A percentile compares a stretch with the other conserved stretches of the same genome.
Evolutionary conservation across 225 moss, liverwort and hornwort genomes (phyloP).

Genomic region (Straminergon stramineum): DNA sequence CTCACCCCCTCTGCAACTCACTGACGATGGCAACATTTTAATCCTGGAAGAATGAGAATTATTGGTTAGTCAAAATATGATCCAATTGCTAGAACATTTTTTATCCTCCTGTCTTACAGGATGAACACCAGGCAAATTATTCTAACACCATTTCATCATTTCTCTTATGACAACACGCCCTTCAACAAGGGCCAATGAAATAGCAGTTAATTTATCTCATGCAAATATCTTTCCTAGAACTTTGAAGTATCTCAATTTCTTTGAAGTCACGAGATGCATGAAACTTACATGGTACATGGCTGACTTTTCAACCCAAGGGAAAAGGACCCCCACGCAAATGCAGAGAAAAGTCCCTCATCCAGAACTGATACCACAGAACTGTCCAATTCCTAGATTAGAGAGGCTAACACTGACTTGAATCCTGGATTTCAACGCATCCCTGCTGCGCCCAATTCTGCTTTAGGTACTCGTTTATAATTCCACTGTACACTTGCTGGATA

Average conservation of each 20-base stretch:
- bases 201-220: neutral
- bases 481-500: neutral
- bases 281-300: neutral
- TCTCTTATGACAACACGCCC: neutral
- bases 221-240: neutral
- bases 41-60: neutral
- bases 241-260: neutral
- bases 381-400: neutral
- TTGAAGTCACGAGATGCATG: neutral
- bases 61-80: neutral
- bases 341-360: neutral
- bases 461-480: neutral
- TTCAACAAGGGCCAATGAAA: neutral
- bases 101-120: neutral
- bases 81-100: neutral
- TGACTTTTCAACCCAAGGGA: neutral
- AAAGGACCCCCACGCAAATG: neutral
- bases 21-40: neutral
- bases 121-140: neutral
- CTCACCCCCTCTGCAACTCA: neutral
- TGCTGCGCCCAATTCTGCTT: neutral
- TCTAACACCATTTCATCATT: neutral
- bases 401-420: neutral
- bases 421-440: neutral
- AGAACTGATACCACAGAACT: neutral